phyloP scores from a whole-genome alignment of 2,329 filamentous ascomycete genomes.

The Exserohilum rostratum region DNA sequence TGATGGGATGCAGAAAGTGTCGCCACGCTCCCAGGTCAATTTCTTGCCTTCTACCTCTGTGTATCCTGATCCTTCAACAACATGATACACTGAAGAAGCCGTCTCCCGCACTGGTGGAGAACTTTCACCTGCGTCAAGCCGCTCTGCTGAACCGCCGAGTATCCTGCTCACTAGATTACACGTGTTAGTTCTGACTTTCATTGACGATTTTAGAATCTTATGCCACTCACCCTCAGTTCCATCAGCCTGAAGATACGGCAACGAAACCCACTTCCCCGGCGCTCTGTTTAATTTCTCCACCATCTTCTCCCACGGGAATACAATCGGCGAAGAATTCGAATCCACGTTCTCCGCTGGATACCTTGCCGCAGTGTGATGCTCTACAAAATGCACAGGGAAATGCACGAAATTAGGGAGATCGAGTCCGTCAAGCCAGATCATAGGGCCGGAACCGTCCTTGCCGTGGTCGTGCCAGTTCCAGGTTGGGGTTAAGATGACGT shows the following conservation, averaged over 20 bases:
- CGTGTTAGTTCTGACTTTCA: background rate
- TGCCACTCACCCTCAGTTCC: background rate
- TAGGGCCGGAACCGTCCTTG: conserved; percentile 60
- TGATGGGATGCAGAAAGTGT: conserved; percentile 1
- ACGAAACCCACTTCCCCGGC: background rate
- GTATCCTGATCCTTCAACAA: background rate
- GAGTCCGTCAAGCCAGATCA: conserved; percentile 65
- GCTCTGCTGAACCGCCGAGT: background rate
- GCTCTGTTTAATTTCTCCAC: background rate
- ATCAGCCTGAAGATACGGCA: background rate
- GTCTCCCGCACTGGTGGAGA: background rate
- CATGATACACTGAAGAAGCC: background rate
- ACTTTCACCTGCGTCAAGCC: background rate
- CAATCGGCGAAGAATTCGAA: background rate
- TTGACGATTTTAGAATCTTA: background rate
- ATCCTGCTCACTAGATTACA: background rate
- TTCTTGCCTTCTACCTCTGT: background rate
- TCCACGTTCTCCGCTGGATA: background rate
- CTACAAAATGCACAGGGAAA: conserved; percentile 61
- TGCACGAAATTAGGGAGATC: conserved; percentile 60
- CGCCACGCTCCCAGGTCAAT: background rate
- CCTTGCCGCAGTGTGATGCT: conserved; percentile 51
- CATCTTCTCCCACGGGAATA: background rate
- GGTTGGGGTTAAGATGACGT: conserved; percentile 63
- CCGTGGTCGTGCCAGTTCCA: conserved; percentile 66